A percentile compares a stretch with the other conserved stretches of the same genome.
phyloP scores from a whole-genome alignment of 192 early-diverging fungal genomes.

The Coemansia sp. region DNA sequence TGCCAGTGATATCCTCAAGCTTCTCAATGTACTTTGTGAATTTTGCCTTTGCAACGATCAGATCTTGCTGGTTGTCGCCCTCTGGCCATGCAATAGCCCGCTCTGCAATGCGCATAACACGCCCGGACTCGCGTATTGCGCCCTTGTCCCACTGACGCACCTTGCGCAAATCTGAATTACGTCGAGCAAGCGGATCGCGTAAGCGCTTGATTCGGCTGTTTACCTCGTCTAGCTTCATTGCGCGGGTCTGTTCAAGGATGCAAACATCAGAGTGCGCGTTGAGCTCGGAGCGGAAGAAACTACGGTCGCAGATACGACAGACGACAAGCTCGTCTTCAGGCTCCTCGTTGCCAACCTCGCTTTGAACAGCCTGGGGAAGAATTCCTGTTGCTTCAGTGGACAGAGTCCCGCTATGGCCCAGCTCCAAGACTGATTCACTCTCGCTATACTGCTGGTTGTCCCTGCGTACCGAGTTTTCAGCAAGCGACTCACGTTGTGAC shows the following conservation, averaged over 20 bases:
- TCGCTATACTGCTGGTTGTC: not conserved
- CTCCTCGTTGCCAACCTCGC: not conserved
- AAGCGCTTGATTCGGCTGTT: conserved; percentile 60
- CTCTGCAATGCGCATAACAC: conserved; percentile 44
- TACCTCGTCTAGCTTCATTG: conserved; percentile 63
- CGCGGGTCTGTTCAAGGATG: conserved; percentile 69
- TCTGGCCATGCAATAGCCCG: conserved; percentile 48
- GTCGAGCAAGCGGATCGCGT: conserved; percentile 57
- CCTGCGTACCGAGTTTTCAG: not conserved
- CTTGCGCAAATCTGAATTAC: conserved; percentile 48
- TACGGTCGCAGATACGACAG: conserved; percentile 87
- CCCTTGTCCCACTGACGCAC: conserved; percentile 40
- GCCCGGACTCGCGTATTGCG: conserved; percentile 38
- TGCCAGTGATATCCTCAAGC: conserved; percentile 38
- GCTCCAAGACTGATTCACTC: not conserved
- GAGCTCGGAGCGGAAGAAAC: conserved; percentile 62
- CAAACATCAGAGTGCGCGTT: conserved; percentile 82
- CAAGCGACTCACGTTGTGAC: not conserved
- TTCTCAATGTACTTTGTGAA: conserved; percentile 53
- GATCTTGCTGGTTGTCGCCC: conserved; percentile 53
- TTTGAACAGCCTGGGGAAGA: not conserved
- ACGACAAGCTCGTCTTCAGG: conserved; percentile 57
- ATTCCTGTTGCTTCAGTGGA: not conserved
- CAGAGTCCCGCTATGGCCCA: too few relatives aligned
- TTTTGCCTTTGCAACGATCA: conserved; percentile 48